Evolutionary conservation across 257 asterid genomes (phyloP).

Genomic region (Verbascum thapsus): DNA sequence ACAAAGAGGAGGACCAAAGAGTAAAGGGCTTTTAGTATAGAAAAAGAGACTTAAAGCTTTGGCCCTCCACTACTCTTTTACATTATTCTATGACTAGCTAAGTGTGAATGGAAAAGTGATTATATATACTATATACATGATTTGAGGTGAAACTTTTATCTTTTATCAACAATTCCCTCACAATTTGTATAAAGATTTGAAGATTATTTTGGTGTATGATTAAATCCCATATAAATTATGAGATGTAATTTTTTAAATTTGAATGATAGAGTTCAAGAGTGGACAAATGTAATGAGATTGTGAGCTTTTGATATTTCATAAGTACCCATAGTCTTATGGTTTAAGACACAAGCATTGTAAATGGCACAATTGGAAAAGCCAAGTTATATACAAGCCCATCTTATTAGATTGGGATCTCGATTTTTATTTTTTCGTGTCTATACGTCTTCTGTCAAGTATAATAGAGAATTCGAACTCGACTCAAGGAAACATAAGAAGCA

Average conservation of each 20-base stretch:
- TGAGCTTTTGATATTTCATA: not conserved
- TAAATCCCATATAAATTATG: not conserved
- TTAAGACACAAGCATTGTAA: not conserved
- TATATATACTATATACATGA: slow-evolving; percentile 29
- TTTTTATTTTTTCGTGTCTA: no score
- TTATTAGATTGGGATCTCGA: no score
- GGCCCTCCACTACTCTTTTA: slow-evolving; percentile 29
- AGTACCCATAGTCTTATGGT: slow-evolving; percentile 1
- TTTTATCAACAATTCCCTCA: slow-evolving; percentile 15
- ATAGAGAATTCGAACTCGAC: slow-evolving; percentile 6
- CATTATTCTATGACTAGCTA: slow-evolving; percentile 21
- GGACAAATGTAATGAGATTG: not conserved
- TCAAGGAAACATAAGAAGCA: slow-evolving; percentile 22
- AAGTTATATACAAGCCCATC: not conserved
- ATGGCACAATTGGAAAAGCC: not conserved
- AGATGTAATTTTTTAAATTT: no score
- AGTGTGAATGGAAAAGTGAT: slow-evolving; percentile 32
- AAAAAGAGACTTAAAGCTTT: slow-evolving; percentile 27
- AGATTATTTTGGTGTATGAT: slow-evolving; percentile 2
- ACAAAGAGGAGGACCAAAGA: slow-evolving; percentile 63
- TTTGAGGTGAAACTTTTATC: slow-evolving; percentile 34
- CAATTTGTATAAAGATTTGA: not conserved
- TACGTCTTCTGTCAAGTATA: no score
- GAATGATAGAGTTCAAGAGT: slow-evolving; percentile 2
- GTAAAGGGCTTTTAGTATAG: slow-evolving; percentile 39